Base-by-base conservation (phyloP, 2,329 filamentous ascomycete genomes). In the Magnaporthiopsis poae region DNA sequence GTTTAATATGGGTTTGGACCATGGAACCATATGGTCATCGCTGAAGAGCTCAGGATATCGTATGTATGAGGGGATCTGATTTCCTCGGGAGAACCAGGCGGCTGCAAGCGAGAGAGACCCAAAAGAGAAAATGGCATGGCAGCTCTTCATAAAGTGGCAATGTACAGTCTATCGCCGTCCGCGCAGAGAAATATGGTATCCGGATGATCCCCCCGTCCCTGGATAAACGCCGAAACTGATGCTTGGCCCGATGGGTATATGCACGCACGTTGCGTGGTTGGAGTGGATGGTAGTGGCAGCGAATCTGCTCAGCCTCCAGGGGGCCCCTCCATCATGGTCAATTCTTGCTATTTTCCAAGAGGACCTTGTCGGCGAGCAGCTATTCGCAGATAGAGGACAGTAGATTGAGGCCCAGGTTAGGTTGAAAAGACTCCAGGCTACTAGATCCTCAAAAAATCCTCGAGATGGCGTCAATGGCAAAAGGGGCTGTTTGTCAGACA, bases 401-500 rank as follows among this genome's bases (percentile, higher is more conserved):
- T n/a, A n/a, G 46, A 56, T 18, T 12, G 35, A 21, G 39, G 39
- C 15, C 11, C 39, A 52, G 39, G 18, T 2, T n/a, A 31, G 29
- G 29, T 21, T 18, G 15, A 21, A 13, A 8, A 5, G 39, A 7
- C 18, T 52, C 5, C 4, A 21, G 11, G 39, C 39, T 52, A 21
- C 15, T 21, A 5, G 39, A 21, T 31, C 5, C 61, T 73, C 72
- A 78, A 62, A 77, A 73, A 56, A 77, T 69, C 71, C 77, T 77
- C 69, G 70, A 75, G 65, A 74, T 66, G 63, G 71, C 80, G 68
- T 87, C 83, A 72, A 87, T 79, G 70, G 82, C 80, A 72, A 87
- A 87, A 65, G 85, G 85, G 66, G 84, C 85, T 87, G 65, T 29
- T 25, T 29, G 25, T 25, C n/a, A 25, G 56, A 9, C 25, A 29